Percentiles rank a stretch among this genome's conserved stretches.
These are phyloP conservation scores for Sonneratia caseolaris DNA, from an alignment of 345 rosid genomes.

Conservation along the genomic window DNA sequence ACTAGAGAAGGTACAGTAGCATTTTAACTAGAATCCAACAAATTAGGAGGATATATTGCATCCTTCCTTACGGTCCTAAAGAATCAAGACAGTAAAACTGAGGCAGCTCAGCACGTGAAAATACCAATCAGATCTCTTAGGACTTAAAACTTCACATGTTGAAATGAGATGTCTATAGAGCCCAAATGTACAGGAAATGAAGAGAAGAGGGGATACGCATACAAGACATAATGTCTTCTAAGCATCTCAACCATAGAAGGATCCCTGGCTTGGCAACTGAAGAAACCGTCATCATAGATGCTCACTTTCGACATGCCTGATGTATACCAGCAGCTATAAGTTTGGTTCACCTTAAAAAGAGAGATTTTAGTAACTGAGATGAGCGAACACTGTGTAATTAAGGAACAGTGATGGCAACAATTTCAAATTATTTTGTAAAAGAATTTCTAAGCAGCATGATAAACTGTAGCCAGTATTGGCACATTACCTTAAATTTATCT, in stretches of 20 bases:
- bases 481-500: constrained; percentile 65
- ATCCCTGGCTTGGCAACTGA: constrained; percentile 60
- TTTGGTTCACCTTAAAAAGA: constrained; percentile 58
- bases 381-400: not conserved
- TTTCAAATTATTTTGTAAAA: not conserved
- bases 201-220: constrained; percentile 22
- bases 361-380: not conserved
- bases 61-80: too few relatives aligned
- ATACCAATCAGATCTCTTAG: not conserved
- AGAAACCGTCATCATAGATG: constrained; percentile 55
- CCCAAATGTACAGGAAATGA: not conserved
- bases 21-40: not conserved
- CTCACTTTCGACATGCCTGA: constrained; percentile 54
- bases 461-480: not conserved
- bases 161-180: not conserved
- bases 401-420: not conserved
- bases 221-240: constrained; percentile 43
- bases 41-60: too few relatives aligned
- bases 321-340: constrained; percentile 87
- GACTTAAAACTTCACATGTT: not conserved
- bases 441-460: not conserved
- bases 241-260: constrained; percentile 50
- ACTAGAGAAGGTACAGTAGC: not conserved
- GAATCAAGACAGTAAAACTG: not conserved
- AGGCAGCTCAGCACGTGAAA: not conserved